Conservation (phyloP, 257 asterid genomes). For the Scutellaria barbata region DNA sequence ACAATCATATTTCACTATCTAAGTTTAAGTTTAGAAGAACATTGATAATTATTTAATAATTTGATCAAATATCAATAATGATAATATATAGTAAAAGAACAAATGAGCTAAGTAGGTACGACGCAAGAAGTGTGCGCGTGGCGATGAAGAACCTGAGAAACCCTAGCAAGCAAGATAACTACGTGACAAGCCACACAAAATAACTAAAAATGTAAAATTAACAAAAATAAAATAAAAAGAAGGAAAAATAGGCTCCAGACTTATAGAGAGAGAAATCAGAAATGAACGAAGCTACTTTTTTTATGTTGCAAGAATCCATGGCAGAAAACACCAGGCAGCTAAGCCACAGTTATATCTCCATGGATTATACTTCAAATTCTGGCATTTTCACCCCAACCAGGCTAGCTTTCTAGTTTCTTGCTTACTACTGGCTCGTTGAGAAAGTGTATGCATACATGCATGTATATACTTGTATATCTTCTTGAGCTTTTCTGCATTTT, state of each 20-base stretch:
- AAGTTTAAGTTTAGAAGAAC: too few relatives aligned
- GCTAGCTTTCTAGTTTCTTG: background rate
- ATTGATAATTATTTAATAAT: too few relatives aligned
- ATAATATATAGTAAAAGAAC: background rate
- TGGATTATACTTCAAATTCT: constrained; percentile 6
- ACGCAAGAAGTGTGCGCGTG: constrained; percentile 17
- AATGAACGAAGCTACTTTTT: constrained; percentile 15
- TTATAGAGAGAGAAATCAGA: constrained; percentile 10
- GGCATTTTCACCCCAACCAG: background rate
- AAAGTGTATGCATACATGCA: constrained; percentile 17
- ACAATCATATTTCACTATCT: too few relatives aligned
- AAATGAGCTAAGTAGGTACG: background rate
- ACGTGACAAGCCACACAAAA: constrained; percentile 23
- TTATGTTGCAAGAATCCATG: constrained; percentile 30
- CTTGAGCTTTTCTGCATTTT: constrained; percentile 18
- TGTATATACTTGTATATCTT: constrained; percentile 25
- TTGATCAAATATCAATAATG: background rate
- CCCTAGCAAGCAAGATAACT: constrained; percentile 54
- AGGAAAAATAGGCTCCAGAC: background rate
- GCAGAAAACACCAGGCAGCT: constrained; percentile 19
- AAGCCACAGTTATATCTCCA: background rate
- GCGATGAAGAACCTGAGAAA: constrained; percentile 20
- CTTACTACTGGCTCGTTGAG: too few relatives aligned
- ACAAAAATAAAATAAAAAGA: background rate
- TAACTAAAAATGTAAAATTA: background rate